These are phyloP conservation scores for Phytophthora quininea DNA, from an alignment of 352 stramenopile species.

Conservation along the genomic window DNA sequence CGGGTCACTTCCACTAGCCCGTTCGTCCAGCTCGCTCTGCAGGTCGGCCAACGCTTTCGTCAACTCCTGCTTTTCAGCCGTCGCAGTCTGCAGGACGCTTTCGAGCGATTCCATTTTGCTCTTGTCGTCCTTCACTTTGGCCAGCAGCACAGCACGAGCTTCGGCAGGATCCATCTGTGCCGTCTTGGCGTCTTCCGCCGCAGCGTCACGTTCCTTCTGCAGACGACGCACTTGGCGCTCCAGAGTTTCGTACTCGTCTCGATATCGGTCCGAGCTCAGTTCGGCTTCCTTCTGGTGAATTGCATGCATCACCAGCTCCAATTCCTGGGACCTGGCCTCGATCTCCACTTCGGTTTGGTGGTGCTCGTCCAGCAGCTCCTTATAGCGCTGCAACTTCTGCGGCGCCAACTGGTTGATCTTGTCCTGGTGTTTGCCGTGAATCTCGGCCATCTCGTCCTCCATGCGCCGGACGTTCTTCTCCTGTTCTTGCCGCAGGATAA, in stretches of 20 bases:
- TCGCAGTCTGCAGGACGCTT: slow-evolving; percentile 51
- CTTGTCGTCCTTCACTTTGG: slow-evolving; percentile 90
- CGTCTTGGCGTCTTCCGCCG: slow-evolving; percentile 84
- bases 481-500: slow-evolving; percentile 89
- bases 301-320: slow-evolving; percentile 75
- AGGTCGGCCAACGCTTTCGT: slow-evolving; percentile 60
- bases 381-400: slow-evolving; percentile 85
- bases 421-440: slow-evolving; percentile 80
- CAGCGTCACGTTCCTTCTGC: slow-evolving; percentile 77
- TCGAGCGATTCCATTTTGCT: slow-evolving; percentile 81
- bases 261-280: slow-evolving; percentile 67
- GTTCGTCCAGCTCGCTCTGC: slow-evolving; percentile 69
- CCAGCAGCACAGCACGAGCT: slow-evolving; percentile 76
- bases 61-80: slow-evolving; percentile 65
- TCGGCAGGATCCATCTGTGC: slow-evolving; percentile 91
- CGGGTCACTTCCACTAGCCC: slow-evolving; percentile 69
- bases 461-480: slow-evolving; percentile 66
- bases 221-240: slow-evolving; percentile 70
- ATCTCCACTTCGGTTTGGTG: slow-evolving; percentile 78
- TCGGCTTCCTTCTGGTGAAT: slow-evolving; percentile 83
- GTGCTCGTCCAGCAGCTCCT: slow-evolving; percentile 75
- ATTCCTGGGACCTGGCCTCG: slow-evolving; percentile 65
- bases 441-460: slow-evolving; percentile 80
- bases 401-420: slow-evolving; percentile 91
- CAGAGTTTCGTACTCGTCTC: slow-evolving; percentile 80